Conservation (phyloP, 306 rosid genomes). For the Begonia peltatifolia region DNA sequence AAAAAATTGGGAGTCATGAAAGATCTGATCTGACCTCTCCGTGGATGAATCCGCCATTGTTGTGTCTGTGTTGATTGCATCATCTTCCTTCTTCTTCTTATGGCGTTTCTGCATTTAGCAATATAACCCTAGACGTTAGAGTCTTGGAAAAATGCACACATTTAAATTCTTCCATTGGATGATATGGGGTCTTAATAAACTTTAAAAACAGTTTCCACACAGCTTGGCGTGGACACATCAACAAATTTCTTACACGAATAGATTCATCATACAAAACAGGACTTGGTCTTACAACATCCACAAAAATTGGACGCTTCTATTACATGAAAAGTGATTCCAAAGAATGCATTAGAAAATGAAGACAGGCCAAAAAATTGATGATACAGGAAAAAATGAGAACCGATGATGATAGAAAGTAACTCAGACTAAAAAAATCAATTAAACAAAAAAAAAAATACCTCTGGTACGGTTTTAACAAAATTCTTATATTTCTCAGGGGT, state of each 20-base stretch:
- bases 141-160: too few species aligned
- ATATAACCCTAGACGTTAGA: background rate
- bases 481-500: conserved; percentile 52
- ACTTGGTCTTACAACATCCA: too few species aligned
- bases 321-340: too few species aligned
- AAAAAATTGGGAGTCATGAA: conserved; percentile 4
- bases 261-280: background rate
- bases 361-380: background rate
- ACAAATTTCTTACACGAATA: background rate
- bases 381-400: background rate
- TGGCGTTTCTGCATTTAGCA: conserved; percentile 58
- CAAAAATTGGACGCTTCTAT: too few species aligned
- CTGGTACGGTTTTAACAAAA: conserved; percentile 46
- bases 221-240: background rate
- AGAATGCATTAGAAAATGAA: background rate
- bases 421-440: background rate
- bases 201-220: too few species aligned
- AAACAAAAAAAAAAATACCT: conserved; percentile 29
- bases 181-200: too few species aligned
- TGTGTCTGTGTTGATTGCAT: conserved; percentile 13
- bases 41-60: conserved; percentile 28
- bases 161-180: too few species aligned
- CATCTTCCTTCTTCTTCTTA: conserved; percentile 37
- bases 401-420: background rate
- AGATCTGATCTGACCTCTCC: conserved; percentile 22